Evolutionary conservation across 129 eudicot genomes (phyloP), one percentile per base, ranked within the genome.

Genomic region (Logfia minima): DNA sequence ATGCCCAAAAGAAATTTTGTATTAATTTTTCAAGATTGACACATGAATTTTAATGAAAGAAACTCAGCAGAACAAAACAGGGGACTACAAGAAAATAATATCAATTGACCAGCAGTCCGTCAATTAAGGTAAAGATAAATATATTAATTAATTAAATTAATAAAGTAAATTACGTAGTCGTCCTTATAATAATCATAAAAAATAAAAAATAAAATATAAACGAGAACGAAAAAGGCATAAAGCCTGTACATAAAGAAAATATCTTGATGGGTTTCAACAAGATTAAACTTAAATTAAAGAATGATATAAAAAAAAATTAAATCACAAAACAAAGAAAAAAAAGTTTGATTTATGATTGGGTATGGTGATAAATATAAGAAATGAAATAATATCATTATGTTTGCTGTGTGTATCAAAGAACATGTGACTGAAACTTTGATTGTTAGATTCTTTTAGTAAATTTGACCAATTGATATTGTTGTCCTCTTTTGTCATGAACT

Each of bases 91-190:
- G 79, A 80, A 72, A 72, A 37, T 18, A 0, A 58, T 19, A 56
- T 21, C 26, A 41, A 74, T 64, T 66, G 79, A 74, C 83, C 69
- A 26, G 69, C 68, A 43, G 22, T 43, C 84, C 84, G 80, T 59
- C 76, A 74, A 81, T 81, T 75, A 39, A 75, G 84, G 80, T 39
- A 60, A 51, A 37, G 51, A 60, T 56, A 31, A 63, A 19, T 52
- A 17, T 39, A 70, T 28, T 3, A 43, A 65, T 66, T 14, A 34
- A 65, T 16, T 32, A 65, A 64, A 43, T 28, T 61, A 66, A 64
- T 64, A 64, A 28, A 64, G 11, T 26, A 28, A 28, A 4, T 9
- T 26, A 4, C 2, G n/a, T 2, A 65, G 8, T 5, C n/a, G n/a
- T 16, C n/a, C 17, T 43, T 11, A 48, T 19, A 35, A 45, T 7